Evolutionary conservation across 2,329 filamentous ascomycete genomes (phyloP).

Genomic region (Camillea tinctor): DNA sequence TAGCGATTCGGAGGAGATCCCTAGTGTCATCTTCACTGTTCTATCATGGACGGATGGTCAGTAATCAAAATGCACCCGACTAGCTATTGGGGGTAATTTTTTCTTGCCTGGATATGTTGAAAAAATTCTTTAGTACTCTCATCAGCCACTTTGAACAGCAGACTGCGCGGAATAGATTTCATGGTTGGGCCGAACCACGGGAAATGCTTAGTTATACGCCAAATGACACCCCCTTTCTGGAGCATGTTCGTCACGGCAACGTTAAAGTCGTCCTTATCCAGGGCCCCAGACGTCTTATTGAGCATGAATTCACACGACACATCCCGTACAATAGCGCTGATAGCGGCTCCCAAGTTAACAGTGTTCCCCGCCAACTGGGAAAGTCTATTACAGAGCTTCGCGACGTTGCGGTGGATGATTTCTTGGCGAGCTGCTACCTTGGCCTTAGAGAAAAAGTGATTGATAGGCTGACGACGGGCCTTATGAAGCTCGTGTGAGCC

Average conservation of each 20-base stretch:
- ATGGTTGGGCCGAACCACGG: slow-evolving; percentile 15
- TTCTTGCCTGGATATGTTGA: too few species aligned
- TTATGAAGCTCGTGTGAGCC: slow-evolving; percentile 12
- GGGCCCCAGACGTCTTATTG: slow-evolving; percentile 13
- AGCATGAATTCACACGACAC: slow-evolving; percentile 16
- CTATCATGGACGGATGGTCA: too few species aligned
- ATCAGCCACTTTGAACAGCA: too few species aligned
- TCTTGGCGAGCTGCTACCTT: slow-evolving; percentile 5
- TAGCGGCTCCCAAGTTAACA: slow-evolving; percentile 7
- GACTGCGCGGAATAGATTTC: slow-evolving; percentile 19
- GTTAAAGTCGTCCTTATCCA: slow-evolving; percentile 19
- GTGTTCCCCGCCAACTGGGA: background rate
- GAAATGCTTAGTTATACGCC: slow-evolving; percentile 24
- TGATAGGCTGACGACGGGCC: slow-evolving; percentile 11
- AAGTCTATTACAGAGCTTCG: background rate
- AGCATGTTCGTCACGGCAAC: background rate
- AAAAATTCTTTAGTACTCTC: too few species aligned
- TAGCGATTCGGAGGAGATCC: too few species aligned
- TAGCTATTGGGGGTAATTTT: too few species aligned
- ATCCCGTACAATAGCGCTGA: slow-evolving; percentile 13
- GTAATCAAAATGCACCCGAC: too few species aligned
- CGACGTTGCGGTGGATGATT: slow-evolving; percentile 1
- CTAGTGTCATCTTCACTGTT: too few species aligned
- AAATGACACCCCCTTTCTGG: slow-evolving; percentile 7
- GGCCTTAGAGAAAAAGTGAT: slow-evolving; percentile 19